Percentiles rank a stretch among this genome's conserved stretches.
phyloP scores from a whole-genome alignment of 2,329 filamentous ascomycete genomes.

The Pseudogymnoascus verrucosus region DNA sequence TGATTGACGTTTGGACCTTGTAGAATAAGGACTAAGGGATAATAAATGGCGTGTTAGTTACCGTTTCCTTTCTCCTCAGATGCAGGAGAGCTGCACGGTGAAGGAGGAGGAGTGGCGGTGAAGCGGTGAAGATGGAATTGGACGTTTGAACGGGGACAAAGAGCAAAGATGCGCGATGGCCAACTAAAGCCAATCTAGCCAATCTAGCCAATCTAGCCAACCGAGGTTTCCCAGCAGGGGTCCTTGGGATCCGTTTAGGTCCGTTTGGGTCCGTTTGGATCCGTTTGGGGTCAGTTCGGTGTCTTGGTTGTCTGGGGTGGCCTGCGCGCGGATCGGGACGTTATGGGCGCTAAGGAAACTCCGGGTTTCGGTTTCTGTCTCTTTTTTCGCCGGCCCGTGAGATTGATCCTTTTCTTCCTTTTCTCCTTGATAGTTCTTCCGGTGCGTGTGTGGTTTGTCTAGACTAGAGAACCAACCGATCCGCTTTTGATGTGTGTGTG shows the following conservation, averaged over 20 bases:
- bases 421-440: neutral
- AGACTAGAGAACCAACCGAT: neutral
- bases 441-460: neutral
- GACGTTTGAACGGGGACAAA: neutral
- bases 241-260: neutral
- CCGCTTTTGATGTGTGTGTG: neutral
- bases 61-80: neutral
- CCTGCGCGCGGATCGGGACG: neutral
- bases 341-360: constrained; percentile 3
- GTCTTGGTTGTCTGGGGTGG: neutral
- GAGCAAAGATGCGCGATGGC: neutral
- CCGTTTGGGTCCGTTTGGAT: neutral
- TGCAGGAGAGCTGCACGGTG: constrained; percentile 4
- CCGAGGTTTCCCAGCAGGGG: neutral
- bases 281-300: neutral
- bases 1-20: neutral
- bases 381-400: neutral
- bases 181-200: neutral
- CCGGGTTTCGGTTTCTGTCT: neutral
- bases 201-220: neutral
- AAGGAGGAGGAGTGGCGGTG: neutral
- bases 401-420: neutral
- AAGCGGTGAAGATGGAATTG: neutral
- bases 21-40: neutral
- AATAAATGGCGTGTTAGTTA: neutral